phyloP scores from a whole-genome alignment of 2,329 filamentous ascomycete species.

The Ilyonectria robusta region DNA sequence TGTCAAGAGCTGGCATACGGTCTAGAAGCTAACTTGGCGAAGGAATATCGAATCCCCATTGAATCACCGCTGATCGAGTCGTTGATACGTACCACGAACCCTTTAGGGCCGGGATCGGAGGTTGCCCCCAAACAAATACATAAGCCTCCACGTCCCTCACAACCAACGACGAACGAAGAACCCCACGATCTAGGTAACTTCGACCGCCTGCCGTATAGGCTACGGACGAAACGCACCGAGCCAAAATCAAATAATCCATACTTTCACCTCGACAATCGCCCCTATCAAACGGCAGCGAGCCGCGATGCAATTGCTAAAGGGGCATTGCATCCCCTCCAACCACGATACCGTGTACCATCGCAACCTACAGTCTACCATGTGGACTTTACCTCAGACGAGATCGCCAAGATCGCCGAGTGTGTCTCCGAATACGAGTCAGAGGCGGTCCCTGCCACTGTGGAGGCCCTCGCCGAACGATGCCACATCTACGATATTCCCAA shows the following conservation, averaged over 20 bases:
- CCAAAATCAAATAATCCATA: constrained; percentile 31
- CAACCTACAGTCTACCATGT: constrained; percentile 57
- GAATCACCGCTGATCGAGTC: no score
- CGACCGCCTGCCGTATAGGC: constrained; percentile 28
- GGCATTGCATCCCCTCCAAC: constrained; percentile 22
- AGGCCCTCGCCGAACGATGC: constrained; percentile 40
- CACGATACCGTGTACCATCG: constrained; percentile 9
- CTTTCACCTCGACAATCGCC: constrained; percentile 38
- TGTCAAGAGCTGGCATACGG: background rate
- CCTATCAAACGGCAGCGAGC: constrained; percentile 46
- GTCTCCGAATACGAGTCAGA: constrained; percentile 37
- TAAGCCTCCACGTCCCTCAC: background rate
- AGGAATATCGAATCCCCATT: constrained; percentile 16
- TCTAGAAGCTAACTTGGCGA: constrained; percentile 10
- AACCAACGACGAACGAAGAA: constrained; percentile 1
- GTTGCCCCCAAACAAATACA: background rate
- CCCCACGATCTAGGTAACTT: constrained; percentile 2
- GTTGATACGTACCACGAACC: background rate
- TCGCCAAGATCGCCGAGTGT: constrained; percentile 45
- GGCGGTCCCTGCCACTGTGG: constrained; percentile 31
- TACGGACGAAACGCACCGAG: constrained; percentile 28
- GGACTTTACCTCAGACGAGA: constrained; percentile 60
- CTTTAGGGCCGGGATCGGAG: background rate
- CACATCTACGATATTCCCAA: constrained; percentile 41
- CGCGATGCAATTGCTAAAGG: constrained; percentile 49